Evolutionary conservation across 2,329 filamentous ascomycete species (phyloP).

Genomic region (Aspergillus carbonarius): DNA sequence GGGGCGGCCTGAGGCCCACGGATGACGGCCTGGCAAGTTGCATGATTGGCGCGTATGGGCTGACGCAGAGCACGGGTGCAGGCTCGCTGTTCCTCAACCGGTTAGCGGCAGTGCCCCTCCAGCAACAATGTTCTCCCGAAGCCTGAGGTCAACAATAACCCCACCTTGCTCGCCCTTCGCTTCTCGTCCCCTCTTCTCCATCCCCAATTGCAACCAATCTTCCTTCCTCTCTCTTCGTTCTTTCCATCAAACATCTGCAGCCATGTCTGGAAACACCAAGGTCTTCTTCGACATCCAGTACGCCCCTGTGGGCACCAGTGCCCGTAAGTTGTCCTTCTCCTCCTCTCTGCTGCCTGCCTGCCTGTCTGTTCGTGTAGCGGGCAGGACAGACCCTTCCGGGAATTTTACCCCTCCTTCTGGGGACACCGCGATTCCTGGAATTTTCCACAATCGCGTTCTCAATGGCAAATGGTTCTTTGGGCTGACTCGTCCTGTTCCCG

Average conservation of each 20-base stretch:
- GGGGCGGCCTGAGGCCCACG: conserved; percentile 13
- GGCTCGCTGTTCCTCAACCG: conserved; percentile 20
- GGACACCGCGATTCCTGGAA: background rate
- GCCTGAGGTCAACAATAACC: conserved; percentile 42
- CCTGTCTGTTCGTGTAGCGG: background rate
- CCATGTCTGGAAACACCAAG: conserved; percentile 66
- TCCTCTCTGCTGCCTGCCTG: conserved; percentile 2
- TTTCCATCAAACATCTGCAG: conserved; percentile 66
- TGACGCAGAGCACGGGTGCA: conserved; percentile 15
- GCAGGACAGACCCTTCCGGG: background rate
- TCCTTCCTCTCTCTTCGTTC: conserved; percentile 44
- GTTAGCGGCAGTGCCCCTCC: conserved; percentile 34
- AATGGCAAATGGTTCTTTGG: conserved; percentile 13
- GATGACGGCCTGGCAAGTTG: conserved; percentile 5
- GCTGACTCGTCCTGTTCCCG: conserved; percentile 24
- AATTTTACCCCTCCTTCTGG: conserved; percentile 5
- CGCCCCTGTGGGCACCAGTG: conserved; percentile 41
- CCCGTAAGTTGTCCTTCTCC: conserved; percentile 27
- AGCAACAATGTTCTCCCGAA: conserved; percentile 44
- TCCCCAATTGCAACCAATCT: conserved; percentile 31
- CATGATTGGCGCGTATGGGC: conserved; percentile 17
- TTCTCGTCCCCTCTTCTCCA: conserved; percentile 35
- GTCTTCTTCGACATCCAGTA: conserved; percentile 74
- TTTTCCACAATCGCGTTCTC: background rate
- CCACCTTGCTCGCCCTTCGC: conserved; percentile 46